These are phyloP conservation scores for Daldinia sp. DNA, from an alignment of 2,329 filamentous ascomycete genomes.

Conservation along the genomic window DNA sequence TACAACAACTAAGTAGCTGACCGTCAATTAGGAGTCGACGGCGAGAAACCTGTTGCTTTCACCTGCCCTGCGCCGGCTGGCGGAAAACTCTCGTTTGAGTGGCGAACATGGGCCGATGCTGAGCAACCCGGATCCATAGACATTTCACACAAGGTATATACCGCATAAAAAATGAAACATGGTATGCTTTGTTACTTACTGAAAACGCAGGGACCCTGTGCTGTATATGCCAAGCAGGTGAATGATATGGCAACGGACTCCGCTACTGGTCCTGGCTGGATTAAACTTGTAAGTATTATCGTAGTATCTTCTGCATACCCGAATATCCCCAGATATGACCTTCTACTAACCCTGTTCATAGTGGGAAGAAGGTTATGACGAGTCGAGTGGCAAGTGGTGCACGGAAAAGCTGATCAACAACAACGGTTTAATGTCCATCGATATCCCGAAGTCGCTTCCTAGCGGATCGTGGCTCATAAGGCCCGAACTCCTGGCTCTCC, in stretches of 20 bases:
- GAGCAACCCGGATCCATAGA: conserved; percentile 65
- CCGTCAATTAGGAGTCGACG: conserved; percentile 51
- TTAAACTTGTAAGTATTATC: conserved; percentile 65
- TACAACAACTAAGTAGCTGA: conserved; percentile 31
- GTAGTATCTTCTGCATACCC: background rate
- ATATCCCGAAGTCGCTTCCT: conserved; percentile 67
- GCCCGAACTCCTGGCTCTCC: conserved; percentile 74
- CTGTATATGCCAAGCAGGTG: conserved; percentile 78
- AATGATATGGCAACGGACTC: conserved; percentile 60
- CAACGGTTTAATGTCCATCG: conserved; percentile 69
- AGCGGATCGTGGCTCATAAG: conserved; percentile 76
- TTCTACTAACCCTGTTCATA: conserved; percentile 4
- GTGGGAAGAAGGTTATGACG: conserved; percentile 73
- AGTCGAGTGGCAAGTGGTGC: conserved; percentile 67
- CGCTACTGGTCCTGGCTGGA: conserved; percentile 74
- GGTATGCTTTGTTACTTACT: background rate
- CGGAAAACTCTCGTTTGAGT: conserved; percentile 70
- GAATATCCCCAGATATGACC: background rate
- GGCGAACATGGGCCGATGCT: conserved; percentile 67
- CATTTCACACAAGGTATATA: conserved; percentile 50
- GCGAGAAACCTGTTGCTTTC: conserved; percentile 55
- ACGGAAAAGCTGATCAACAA: conserved; percentile 72
- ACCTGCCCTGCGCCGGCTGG: conserved; percentile 60
- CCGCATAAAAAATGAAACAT: background rate
- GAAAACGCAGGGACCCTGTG: conserved; percentile 70